These are phyloP conservation scores for Mitragyna speciosa DNA, from an alignment of 257 asterid genomes.

Conservation along the genomic window DNA sequence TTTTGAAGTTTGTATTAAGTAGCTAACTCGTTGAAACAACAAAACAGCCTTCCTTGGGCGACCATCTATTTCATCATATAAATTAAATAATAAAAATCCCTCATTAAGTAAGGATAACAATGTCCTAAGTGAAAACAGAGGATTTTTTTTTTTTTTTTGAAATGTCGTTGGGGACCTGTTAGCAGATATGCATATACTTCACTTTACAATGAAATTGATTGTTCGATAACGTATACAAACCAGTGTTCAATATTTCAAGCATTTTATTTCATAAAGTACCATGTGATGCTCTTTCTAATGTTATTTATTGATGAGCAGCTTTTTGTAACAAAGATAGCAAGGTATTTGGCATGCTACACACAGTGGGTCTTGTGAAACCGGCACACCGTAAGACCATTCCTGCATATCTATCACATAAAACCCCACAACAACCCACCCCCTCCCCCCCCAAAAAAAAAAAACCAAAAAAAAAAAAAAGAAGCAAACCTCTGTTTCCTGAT, in stretches of 20 bases:
- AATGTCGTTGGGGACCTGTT: not conserved
- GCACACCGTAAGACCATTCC: conserved; percentile 73
- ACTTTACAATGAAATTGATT: not conserved
- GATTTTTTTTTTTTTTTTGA: not conserved
- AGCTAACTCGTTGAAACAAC: not conserved
- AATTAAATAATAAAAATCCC: not conserved
- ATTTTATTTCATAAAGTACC: not conserved
- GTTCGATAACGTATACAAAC: not conserved
- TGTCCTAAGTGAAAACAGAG: not conserved
- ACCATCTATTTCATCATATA: not conserved
- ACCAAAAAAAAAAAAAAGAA: not conserved
- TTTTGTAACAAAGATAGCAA: conserved; percentile 89
- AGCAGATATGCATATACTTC: not conserved
- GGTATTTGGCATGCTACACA: conserved; percentile 65
- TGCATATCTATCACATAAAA: not conserved
- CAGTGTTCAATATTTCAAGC: not conserved
- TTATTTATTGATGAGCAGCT: conserved; percentile 49
- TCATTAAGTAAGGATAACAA: not conserved
- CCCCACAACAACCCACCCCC: not conserved
- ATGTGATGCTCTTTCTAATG: conserved; percentile 9
- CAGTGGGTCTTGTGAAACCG: conserved; percentile 78
- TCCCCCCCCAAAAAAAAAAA: not conserved
- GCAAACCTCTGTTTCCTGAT: not conserved
- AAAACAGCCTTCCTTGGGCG: not conserved
- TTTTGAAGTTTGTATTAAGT: not conserved